Base-by-base conservation (phyloP, 1,284 basidiomycete genomes). In the Cryptococcus hybrid region DNA sequence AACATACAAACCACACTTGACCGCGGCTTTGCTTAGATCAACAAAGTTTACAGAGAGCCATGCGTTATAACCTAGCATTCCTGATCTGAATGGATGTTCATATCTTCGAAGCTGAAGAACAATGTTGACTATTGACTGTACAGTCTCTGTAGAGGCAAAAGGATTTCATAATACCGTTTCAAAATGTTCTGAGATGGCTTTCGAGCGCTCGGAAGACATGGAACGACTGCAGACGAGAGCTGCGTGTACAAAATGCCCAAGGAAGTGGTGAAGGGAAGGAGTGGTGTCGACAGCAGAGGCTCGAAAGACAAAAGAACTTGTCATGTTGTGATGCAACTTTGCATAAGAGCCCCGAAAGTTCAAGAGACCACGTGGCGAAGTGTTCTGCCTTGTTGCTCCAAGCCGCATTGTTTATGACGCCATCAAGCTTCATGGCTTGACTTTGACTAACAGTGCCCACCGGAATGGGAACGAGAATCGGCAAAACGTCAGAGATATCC, bases 41-140 rank as follows among this genome's bases (percentile, higher is more conserved):
- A 84, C 75, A 64, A 83, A 89, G 62, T 95, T 86, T 40, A 97
- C 70, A n/a, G 83, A 78, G 6, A 96, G 82, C 95, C 94, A 98
- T 60, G 82, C 83, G 71, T 97, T 86, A 65, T 88, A 84, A 0
- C 83, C 83, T 6, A 92, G 78, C 36, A 83, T 81, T 63, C 87
- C 83, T 2, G 68, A 59, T 45, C 78, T 64, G 44, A 78, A 74
- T 12, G 75, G 73, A 2, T 82, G 82, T 40, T 66, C 68, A 61
- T 86, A 90, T 66, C 85, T 80, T 8, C 93, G 88, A 15, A 98
- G 82, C 70, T 95, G 86, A 9, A 96, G 80, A n/a, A 93, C 79
- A 44, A 87, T 82, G 52, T 88, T 84, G 49, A 98, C 84, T 59
- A 98, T 83, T 7, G 85, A 82, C 34, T 72, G 61, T 5, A 73